Evolutionary conservation across 768 basidiomycete genomes (phyloP).

Genomic region (Leccinum rimulosum): DNA sequence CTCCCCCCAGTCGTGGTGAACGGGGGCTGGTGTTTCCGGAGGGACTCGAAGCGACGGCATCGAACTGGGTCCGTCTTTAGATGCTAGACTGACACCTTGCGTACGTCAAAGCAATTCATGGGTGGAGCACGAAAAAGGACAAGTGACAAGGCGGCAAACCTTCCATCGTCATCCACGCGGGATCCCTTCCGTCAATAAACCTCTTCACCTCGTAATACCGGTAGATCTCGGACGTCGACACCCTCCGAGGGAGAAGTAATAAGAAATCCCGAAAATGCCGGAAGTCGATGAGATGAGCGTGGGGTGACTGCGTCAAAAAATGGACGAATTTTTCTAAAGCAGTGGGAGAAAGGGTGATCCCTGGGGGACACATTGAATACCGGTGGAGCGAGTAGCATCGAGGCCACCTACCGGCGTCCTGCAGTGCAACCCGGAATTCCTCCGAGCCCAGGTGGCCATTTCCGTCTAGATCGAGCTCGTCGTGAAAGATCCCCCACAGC

Average conservation of each 20-base stretch:
- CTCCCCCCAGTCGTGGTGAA: constrained; percentile 35
- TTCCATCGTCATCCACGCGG: constrained; percentile 86
- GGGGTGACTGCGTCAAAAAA: constrained; percentile 70
- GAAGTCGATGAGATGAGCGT: constrained; percentile 72
- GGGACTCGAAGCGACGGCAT: constrained; percentile 15
- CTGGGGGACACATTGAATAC: constrained; percentile 39
- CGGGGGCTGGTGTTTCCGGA: constrained; percentile 13
- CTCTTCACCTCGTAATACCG: constrained; percentile 71
- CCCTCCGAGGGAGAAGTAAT: constrained; percentile 78
- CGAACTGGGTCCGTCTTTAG: constrained; percentile 64
- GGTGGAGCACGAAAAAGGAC: constrained; percentile 11
- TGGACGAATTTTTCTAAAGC: constrained; percentile 86
- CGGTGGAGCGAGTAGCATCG: constrained; percentile 21
- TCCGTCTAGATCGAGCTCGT: constrained; percentile 86
- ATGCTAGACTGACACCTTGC: constrained; percentile 71
- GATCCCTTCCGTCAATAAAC: constrained; percentile 71
- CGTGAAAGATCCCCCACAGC: constrained; percentile 88
- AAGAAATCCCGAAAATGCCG: constrained; percentile 88
- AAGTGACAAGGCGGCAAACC: constrained; percentile 44
- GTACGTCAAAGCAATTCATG: constrained; percentile 25
- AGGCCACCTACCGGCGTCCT: constrained; percentile 59
- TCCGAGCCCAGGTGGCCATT: constrained; percentile 76
- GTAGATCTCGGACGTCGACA: constrained; percentile 83
- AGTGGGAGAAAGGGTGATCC: constrained; percentile 63
- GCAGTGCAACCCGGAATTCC: constrained; percentile 61